Base-by-base conservation (phyloP, 2,329 filamentous ascomycete genomes). In the Cercospora canescens region DNA sequence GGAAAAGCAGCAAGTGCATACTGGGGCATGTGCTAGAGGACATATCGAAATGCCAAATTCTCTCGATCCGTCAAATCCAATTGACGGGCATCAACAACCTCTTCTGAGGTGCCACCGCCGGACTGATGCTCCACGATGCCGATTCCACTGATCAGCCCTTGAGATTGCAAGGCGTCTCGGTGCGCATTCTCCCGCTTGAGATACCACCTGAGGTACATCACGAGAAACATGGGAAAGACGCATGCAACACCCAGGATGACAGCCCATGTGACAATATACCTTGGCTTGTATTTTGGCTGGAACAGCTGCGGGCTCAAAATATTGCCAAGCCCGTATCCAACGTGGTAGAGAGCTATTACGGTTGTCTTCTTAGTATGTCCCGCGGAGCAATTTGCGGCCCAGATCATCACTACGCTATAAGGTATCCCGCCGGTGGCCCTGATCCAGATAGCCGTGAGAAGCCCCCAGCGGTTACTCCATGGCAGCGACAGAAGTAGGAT, bases 171-270 rank as follows among this genome's bases (percentile, higher is more conserved):
- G 18, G 41, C 68, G 41, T 81, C 79, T 5, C 80, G 75, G 11
- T 79, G 76, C 39, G 70, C 76, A 57, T 82, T 82, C 60, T 81
- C 79, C 35, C 73, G 73, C n/a, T 72, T 73, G n/a, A 82, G 66
- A 67, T 80, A 80, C 61, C 75, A 77, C 7, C 80, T 67, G 26
- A 82, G 71, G 32, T 75, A 77, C 6, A 81, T 60, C 0, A 82
- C 77, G 11, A 80, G 72, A 9, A 77, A 69, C 11, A 76, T 75
- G 2, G 79, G 80, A 6, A 81, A 72, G 14, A 81, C 75, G 56
- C 76, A 79, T 52, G 66, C 68, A 35, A 70, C 30, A 12, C 60
- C 68, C 18, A 64, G 39, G 24, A 68, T 68, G 12, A 70, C 68
- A 3, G 58, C 52, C 66, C 66, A 70, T 1, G 66, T 68, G 16